Percentiles rank a stretch among this genome's conserved stretches.
phyloP scores from a whole-genome alignment of 2,329 filamentous ascomycete species.

The Madurella mycetomatis region DNA sequence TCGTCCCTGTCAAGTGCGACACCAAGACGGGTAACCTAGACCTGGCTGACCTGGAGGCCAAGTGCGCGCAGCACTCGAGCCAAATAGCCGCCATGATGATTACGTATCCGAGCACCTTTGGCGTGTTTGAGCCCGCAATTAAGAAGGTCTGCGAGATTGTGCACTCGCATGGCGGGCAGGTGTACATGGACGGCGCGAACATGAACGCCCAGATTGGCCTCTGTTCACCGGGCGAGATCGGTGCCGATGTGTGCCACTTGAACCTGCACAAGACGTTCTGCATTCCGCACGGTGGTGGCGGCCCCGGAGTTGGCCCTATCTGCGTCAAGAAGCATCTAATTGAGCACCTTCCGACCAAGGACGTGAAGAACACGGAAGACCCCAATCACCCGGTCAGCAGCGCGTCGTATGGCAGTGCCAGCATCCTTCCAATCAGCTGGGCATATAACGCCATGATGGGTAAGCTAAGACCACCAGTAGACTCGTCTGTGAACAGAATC shows the following conservation, averaged over 20 bases:
- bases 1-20: constrained; percentile 89
- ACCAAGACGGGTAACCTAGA: constrained; percentile 83
- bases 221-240: constrained; percentile 90
- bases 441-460: constrained; percentile 95
- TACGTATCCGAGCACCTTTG: constrained; percentile 92
- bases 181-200: constrained; percentile 98
- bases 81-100: constrained; percentile 93
- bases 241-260: constrained; percentile 92
- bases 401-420: constrained; percentile 81
- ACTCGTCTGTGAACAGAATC: background rate
- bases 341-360: constrained; percentile 64
- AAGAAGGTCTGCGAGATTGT: constrained; percentile 82
- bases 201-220: constrained; percentile 98
- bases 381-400: constrained; percentile 71
- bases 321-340: constrained; percentile 80
- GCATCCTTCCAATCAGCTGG: constrained; percentile 91
- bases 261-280: constrained; percentile 99
- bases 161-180: constrained; percentile 82
- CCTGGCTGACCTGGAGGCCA: constrained; percentile 75
- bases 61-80: constrained; percentile 82
- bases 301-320: constrained; percentile 89
- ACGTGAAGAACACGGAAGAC: constrained; percentile 29
- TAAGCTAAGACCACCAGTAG: constrained; percentile 26
- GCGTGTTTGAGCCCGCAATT: constrained; percentile 87
- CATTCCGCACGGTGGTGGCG: constrained; percentile 92